Evolutionary conservation across 495 filamentous ascomycete genomes (phyloP).

Genomic region (Neurospora pannonica): DNA sequence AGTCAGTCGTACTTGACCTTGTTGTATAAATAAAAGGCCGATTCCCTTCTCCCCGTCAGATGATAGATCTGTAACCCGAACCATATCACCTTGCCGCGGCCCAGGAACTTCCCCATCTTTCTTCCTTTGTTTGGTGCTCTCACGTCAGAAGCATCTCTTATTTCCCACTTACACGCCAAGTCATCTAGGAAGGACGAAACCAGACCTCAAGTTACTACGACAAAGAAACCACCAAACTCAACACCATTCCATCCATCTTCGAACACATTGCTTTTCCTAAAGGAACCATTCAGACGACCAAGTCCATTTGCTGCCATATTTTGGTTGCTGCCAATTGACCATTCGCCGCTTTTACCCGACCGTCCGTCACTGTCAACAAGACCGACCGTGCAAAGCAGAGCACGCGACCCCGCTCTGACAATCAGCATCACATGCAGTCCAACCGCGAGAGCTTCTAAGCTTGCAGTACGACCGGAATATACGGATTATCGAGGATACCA

Average conservation of each 20-base stretch:
- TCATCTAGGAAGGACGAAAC: neutral
- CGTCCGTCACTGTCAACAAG: neutral
- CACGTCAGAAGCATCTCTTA: neutral
- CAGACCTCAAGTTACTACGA: neutral
- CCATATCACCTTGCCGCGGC: neutral
- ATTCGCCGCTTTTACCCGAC: neutral
- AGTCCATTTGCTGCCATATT: neutral
- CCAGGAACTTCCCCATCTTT: neutral
- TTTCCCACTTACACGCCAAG: neutral
- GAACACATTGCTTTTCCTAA: neutral
- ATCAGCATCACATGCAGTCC: neutral
- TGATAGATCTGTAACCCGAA: neutral
- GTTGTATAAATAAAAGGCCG: neutral
- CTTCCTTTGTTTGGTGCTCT: neutral
- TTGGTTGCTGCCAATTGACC: neutral
- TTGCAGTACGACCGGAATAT: neutral
- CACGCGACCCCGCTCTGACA: neutral
- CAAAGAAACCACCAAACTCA: neutral
- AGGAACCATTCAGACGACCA: neutral
- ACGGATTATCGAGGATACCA: neutral
- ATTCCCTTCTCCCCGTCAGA: neutral
- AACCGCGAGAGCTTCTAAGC: neutral
- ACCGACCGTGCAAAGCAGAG: neutral
- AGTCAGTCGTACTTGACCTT: neutral
- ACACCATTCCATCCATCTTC: neutral